phyloP scores from a whole-genome alignment of 768 basidiomycete species.

The Mycena olivaceomarginata region DNA sequence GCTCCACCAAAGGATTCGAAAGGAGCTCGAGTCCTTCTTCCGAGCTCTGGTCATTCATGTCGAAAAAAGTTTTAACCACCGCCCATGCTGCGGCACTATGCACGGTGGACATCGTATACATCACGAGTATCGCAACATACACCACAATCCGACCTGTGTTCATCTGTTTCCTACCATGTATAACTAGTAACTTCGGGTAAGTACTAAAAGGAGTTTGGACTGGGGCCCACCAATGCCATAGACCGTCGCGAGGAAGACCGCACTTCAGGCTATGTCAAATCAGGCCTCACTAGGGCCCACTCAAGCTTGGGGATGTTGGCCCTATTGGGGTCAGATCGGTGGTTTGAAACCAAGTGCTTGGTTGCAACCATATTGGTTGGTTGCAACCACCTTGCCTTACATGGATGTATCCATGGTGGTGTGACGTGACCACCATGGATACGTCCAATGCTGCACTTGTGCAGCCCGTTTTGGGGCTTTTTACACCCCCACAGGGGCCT shows the following conservation, averaged over 20 bases:
- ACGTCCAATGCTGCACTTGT: too few species aligned
- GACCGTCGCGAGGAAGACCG: constrained; percentile 1
- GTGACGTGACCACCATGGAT: too few species aligned
- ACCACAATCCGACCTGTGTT: neutral
- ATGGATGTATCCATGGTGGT: too few species aligned
- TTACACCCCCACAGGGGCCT: too few species aligned
- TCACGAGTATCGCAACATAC: neutral
- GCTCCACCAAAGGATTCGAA: neutral
- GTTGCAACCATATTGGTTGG: too few species aligned
- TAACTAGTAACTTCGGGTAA: neutral
- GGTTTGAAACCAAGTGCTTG: too few species aligned
- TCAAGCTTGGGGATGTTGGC: too few species aligned
- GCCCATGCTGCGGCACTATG: neutral
- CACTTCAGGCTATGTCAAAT: neutral
- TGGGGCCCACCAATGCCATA: neutral
- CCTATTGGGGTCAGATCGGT: too few species aligned
- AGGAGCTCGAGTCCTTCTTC: neutral
- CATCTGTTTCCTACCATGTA: neutral
- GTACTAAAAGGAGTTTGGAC: neutral
- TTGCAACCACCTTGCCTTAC: too few species aligned
- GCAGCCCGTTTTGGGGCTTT: too few species aligned
- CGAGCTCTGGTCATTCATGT: neutral
- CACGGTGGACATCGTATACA: neutral
- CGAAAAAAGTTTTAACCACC: neutral
- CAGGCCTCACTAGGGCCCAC: too few species aligned